phyloP scores from a whole-genome alignment of 2,329 filamentous ascomycete genomes.

The Hymenoscyphus repandus region DNA sequence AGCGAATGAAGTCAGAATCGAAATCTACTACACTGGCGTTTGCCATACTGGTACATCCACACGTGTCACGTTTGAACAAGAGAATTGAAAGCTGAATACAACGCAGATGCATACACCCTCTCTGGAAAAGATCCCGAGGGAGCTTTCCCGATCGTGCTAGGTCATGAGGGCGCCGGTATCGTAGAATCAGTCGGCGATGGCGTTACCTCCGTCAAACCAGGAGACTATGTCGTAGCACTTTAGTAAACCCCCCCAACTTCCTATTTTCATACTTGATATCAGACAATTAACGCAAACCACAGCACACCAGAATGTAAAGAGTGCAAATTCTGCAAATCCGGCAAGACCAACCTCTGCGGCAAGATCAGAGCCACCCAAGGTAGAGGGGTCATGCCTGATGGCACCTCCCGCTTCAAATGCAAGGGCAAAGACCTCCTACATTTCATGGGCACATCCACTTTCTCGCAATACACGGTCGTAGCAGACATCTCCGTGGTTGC shows the following conservation, averaged over 20 bases:
- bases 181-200: slow-evolving; percentile 93
- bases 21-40: slow-evolving; percentile 97
- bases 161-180: slow-evolving; percentile 86
- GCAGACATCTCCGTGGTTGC: slow-evolving; percentile 97
- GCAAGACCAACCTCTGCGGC: slow-evolving; percentile 98
- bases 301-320: slow-evolving; percentile 95
- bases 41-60: slow-evolving; percentile 79
- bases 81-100: slow-evolving; percentile 9
- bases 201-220: slow-evolving; percentile 88
- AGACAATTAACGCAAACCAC: slow-evolving; percentile 9
- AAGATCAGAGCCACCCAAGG: slow-evolving; percentile 98
- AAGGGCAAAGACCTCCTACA: slow-evolving; percentile 93
- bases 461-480: slow-evolving; percentile 97
- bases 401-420: slow-evolving; percentile 88
- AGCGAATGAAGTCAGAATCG: slow-evolving; percentile 92
- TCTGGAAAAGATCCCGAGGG: slow-evolving; percentile 97
- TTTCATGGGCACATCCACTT: slow-evolving; percentile 99
- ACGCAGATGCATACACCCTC: slow-evolving; percentile 80
- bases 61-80: neutral
- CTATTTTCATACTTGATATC: neutral
- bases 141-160: slow-evolving; percentile 82
- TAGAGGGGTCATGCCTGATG: slow-evolving; percentile 94
- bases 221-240: slow-evolving; percentile 85
- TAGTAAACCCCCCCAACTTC: slow-evolving; percentile 52
- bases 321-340: slow-evolving; percentile 99